These are phyloP conservation scores for Aspergillus awamori DNA, from an alignment of 2,329 filamentous ascomycete species.

Conservation along the genomic window DNA sequence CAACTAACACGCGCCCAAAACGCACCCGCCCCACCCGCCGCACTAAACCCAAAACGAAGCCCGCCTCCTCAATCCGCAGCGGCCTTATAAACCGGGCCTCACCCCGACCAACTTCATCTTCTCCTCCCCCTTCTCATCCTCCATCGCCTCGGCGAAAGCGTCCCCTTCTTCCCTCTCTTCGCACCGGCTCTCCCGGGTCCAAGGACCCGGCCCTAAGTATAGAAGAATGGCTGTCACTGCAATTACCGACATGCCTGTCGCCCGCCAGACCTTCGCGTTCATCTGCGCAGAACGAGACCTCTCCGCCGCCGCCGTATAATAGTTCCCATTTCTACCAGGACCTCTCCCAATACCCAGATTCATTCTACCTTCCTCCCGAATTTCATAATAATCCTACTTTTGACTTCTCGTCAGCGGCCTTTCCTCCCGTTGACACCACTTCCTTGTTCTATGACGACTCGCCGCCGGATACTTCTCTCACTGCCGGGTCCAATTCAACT, in stretches of 20 bases:
- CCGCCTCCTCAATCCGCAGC: neutral
- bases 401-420: constrained; percentile 15
- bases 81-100: constrained; percentile 3
- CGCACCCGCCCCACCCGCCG: neutral
- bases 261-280: constrained; percentile 11
- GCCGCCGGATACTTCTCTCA: neutral
- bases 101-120: neutral
- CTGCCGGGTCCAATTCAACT: constrained; percentile 1
- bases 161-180: neutral
- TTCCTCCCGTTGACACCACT: constrained; percentile 14
- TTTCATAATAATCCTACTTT: neutral
- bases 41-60: neutral
- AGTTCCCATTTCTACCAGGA: neutral
- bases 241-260: constrained; percentile 10
- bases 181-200: constrained; percentile 18
- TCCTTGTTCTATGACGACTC: constrained; percentile 13
- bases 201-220: constrained; percentile 21
- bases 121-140: constrained; percentile 2
- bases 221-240: constrained; percentile 20
- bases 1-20: neutral
- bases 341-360: constrained; percentile 4
- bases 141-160: constrained; percentile 4
- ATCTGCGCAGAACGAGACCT: constrained; percentile 9
- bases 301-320: neutral
- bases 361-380: constrained; percentile 10